Conservation (phyloP, 2,329 filamentous ascomycete genomes). For the Colletotrichum sp. region DNA sequence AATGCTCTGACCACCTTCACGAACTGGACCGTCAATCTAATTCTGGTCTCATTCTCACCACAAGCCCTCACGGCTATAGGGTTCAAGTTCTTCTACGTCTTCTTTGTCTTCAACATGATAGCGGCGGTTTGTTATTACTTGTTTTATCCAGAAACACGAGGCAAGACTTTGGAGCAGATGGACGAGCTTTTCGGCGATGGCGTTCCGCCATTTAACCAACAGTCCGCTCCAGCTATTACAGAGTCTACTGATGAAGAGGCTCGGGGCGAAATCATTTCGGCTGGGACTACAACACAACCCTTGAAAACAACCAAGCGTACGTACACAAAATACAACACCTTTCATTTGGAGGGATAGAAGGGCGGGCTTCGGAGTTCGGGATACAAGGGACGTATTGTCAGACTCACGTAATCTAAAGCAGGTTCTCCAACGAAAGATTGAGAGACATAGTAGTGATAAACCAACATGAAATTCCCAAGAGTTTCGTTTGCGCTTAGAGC, state of each 20-base stretch:
- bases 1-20: constrained; percentile 32
- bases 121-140: constrained; percentile 26
- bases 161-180: constrained; percentile 37
- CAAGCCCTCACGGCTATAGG: constrained; percentile 44
- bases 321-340: constrained; percentile 1
- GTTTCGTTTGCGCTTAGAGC: neutral
- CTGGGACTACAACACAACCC: neutral
- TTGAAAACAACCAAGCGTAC: neutral
- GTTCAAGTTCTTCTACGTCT: constrained; percentile 48
- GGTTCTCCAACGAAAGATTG: neutral
- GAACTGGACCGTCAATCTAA: constrained; percentile 39
- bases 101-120: constrained; percentile 29
- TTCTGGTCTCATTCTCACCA: constrained; percentile 55
- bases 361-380: neutral
- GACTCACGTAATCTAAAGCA: neutral
- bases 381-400: neutral
- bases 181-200: constrained; percentile 37
- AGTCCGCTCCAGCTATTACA: neutral
- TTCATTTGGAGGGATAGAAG: neutral
- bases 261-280: neutral
- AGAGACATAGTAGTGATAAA: neutral
- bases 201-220: neutral
- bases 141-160: constrained; percentile 38
- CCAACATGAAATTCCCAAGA: neutral
- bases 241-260: neutral